These are phyloP conservation scores for Cladorrhinum samala DNA, from an alignment of 495 filamentous ascomycete genomes.

Conservation along the genomic window DNA sequence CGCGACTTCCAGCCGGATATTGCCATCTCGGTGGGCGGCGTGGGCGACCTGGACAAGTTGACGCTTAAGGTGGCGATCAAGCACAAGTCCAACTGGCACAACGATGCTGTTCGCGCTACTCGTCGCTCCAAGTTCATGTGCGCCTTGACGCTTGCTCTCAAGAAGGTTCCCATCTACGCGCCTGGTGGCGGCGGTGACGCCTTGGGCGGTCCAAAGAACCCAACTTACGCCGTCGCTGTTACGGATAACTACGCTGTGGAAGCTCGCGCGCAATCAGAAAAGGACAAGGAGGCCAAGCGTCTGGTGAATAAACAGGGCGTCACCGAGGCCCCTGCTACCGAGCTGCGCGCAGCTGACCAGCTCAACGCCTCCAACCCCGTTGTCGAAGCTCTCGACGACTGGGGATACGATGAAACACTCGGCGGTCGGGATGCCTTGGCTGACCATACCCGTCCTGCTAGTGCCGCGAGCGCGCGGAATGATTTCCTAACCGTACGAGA, in stretches of 20 bases:
- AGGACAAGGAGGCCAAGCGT: slow-evolving; percentile 56
- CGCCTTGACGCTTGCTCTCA: slow-evolving; percentile 78
- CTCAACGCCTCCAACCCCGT: slow-evolving; percentile 35
- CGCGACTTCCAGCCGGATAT: slow-evolving; percentile 89
- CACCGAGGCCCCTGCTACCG: slow-evolving; percentile 9
- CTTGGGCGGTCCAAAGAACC: slow-evolving; percentile 63
- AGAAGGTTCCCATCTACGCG: slow-evolving; percentile 77
- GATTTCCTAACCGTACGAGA: slow-evolving; percentile 26
- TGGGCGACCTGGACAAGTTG: slow-evolving; percentile 84
- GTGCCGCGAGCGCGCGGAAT: slow-evolving; percentile 16
- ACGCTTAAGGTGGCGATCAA: slow-evolving; percentile 75
- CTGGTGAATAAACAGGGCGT: slow-evolving; percentile 40
- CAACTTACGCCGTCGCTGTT: slow-evolving; percentile 67
- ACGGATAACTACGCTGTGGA: slow-evolving; percentile 55
- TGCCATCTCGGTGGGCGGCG: slow-evolving; percentile 65
- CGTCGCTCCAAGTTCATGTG: slow-evolving; percentile 96
- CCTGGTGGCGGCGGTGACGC: slow-evolving; percentile 67
- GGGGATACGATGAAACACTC: slow-evolving; percentile 36
- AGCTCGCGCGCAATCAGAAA: slow-evolving; percentile 52
- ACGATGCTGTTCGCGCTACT: slow-evolving; percentile 73
- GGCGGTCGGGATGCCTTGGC: slow-evolving; percentile 23
- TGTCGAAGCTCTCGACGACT: slow-evolving; percentile 32
- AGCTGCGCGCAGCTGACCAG: slow-evolving; percentile 31
- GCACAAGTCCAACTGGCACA: slow-evolving; percentile 96
- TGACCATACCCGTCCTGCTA: slow-evolving; percentile 25